Conservation (phyloP, 2,329 filamentous ascomycete species). For the Berkeleyomyces rouxiae region DNA sequence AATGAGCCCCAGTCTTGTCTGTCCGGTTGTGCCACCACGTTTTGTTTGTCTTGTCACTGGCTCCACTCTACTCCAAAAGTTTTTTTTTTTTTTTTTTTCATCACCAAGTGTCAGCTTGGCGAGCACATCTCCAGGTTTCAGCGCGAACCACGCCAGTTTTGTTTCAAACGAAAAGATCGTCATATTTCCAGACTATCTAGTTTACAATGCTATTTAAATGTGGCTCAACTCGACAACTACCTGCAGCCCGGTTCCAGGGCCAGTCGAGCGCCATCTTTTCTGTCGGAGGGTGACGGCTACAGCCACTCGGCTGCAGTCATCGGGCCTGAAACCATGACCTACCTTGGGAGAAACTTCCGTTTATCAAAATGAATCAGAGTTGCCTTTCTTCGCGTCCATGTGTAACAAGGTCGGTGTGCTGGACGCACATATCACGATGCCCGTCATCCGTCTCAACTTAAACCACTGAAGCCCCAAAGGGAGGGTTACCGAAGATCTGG, state of each 20-base stretch:
- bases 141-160: background rate
- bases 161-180: too few relatives aligned
- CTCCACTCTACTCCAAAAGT: background rate
- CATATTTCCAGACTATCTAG: background rate
- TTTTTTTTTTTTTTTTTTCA: background rate
- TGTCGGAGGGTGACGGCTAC: background rate
- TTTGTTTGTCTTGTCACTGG: background rate
- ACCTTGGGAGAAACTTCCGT: background rate
- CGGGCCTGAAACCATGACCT: conserved; percentile 9
- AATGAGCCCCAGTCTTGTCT: background rate
- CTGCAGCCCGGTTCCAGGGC: too few relatives aligned
- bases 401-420: conserved; percentile 98
- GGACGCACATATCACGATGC: conserved; percentile 95
- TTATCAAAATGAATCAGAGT: conserved; percentile 59
- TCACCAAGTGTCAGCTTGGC: background rate
- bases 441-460: conserved; percentile 44
- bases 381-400: conserved; percentile 93
- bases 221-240: background rate
- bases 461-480: conserved; percentile 80
- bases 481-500: conserved; percentile 60
- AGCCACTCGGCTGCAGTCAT: conserved; percentile 4
- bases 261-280: background rate
- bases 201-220: background rate
- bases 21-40: background rate
- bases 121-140: background rate